phyloP scores from a whole-genome alignment of 2,329 filamentous ascomycete genomes.

The Beauveria rudraprayagi region DNA sequence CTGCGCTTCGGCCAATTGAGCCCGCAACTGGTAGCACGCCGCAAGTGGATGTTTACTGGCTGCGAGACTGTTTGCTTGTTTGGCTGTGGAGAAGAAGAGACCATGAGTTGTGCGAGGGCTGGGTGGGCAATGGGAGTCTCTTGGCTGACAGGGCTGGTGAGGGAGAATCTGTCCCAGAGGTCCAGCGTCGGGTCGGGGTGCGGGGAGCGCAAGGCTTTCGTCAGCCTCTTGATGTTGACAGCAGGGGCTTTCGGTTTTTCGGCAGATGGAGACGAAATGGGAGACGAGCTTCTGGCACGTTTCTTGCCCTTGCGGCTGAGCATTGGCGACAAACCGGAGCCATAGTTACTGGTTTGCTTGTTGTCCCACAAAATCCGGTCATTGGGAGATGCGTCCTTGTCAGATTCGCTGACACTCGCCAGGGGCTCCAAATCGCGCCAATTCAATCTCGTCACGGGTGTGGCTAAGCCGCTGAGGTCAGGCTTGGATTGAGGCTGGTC shows the following conservation, averaged over 20 bases:
- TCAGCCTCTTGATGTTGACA: conserved; percentile 51
- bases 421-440: conserved; percentile 49
- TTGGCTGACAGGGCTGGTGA: conserved; percentile 34
- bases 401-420: conserved; percentile 32
- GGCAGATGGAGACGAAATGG: conserved; percentile 55
- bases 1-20: conserved; percentile 65
- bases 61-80: conserved; percentile 33
- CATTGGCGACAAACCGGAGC: conserved; percentile 38
- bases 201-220: conserved; percentile 54
- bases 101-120: conserved; percentile 55
- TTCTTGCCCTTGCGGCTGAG: conserved; percentile 50
- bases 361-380: conserved; percentile 56
- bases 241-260: conserved; percentile 36
- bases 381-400: conserved; percentile 46
- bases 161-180: conserved; percentile 68
- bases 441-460: conserved; percentile 44
- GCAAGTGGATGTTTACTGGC: conserved; percentile 38
- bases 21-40: conserved; percentile 61
- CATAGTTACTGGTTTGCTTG: conserved; percentile 33
- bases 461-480: conserved; percentile 19
- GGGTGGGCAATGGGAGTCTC: conserved; percentile 42
- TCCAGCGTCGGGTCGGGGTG: conserved; percentile 66
- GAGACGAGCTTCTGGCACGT: conserved; percentile 66
- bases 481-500: conserved; percentile 2
- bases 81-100: conserved; percentile 62